These are phyloP conservation scores for Cryptococcus sp. DNA, from an alignment of 1,284 basidiomycete genomes.

Conservation along the genomic window DNA sequence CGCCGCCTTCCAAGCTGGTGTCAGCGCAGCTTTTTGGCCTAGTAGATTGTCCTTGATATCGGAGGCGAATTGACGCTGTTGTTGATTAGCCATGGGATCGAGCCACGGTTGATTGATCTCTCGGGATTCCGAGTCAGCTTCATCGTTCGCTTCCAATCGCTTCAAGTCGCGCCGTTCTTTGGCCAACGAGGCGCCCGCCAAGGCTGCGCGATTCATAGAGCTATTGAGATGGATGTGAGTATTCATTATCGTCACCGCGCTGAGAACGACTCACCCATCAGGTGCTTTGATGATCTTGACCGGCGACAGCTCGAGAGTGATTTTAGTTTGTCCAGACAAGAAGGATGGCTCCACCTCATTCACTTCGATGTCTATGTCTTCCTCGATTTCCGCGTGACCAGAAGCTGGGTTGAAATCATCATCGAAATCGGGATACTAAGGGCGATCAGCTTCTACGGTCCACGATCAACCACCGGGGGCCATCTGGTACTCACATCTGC, in stretches of 20 bases:
- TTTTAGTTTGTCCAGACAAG: constrained; percentile 92
- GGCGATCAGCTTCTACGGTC: neutral
- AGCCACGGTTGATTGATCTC: constrained; percentile 96
- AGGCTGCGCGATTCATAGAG: constrained; percentile 90
- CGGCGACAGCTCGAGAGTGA: constrained; percentile 91
- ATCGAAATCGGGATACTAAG: constrained; percentile 83
- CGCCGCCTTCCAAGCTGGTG: constrained; percentile 90
- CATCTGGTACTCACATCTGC: constrained; percentile 62
- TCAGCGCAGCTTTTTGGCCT: constrained; percentile 72
- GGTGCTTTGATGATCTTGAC: constrained; percentile 96
- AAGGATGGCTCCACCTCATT: constrained; percentile 97
- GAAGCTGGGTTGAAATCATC: constrained; percentile 80
- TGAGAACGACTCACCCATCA: constrained; percentile 60
- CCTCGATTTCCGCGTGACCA: constrained; percentile 82
- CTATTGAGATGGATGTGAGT: constrained; percentile 16
- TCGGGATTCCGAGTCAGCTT: constrained; percentile 87
- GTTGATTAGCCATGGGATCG: constrained; percentile 91
- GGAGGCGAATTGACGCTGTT: constrained; percentile 88
- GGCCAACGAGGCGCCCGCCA: constrained; percentile 87
- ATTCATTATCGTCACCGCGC: neutral
- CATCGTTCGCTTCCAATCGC: constrained; percentile 91
- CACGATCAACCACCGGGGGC: neutral
- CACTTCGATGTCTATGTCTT: constrained; percentile 96
- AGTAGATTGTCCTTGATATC: constrained; percentile 81
- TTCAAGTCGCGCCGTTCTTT: constrained; percentile 93